Evolutionary conservation across 2,329 filamentous ascomycete species (phyloP).

Genomic region (Trichoderma guizhouense): DNA sequence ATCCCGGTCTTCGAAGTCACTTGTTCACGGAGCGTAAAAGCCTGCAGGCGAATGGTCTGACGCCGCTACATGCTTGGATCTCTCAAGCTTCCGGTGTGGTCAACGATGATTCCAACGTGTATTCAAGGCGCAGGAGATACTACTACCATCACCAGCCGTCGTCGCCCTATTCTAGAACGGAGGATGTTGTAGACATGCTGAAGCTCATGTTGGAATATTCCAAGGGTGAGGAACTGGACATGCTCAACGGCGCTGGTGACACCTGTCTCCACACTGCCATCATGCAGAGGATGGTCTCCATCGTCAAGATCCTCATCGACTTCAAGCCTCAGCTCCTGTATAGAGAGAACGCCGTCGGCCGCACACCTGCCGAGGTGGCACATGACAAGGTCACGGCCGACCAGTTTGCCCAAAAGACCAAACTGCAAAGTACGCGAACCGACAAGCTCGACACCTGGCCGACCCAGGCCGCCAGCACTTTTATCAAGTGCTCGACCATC

Average conservation of each 20-base stretch:
- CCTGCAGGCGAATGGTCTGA: slow-evolving; percentile 50
- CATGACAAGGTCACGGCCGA: slow-evolving; percentile 49
- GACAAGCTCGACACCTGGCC: slow-evolving; percentile 19
- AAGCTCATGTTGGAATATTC: slow-evolving; percentile 53
- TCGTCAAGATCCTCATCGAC: slow-evolving; percentile 48
- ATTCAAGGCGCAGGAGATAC: slow-evolving; percentile 16
- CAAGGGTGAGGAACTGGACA: slow-evolving; percentile 51
- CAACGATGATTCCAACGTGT: slow-evolving; percentile 8
- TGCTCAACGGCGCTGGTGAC: slow-evolving; percentile 63
- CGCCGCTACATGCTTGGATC: slow-evolving; percentile 64
- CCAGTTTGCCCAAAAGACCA: slow-evolving; percentile 30
- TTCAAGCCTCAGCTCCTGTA: slow-evolving; percentile 58
- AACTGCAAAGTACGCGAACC: not conserved
- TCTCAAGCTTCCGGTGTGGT: slow-evolving; percentile 26
- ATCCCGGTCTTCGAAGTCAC: slow-evolving; percentile 51
- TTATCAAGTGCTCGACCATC: not conserved
- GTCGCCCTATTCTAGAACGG: slow-evolving; percentile 26
- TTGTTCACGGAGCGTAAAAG: slow-evolving; percentile 59
- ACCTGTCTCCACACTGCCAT: slow-evolving; percentile 61
- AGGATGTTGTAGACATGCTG: slow-evolving; percentile 41
- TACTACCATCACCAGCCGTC: slow-evolving; percentile 14
- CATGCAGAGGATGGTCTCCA: slow-evolving; percentile 32
- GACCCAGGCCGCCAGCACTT: slow-evolving; percentile 11
- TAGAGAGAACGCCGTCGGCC: slow-evolving; percentile 73
- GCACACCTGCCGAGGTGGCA: slow-evolving; percentile 67